Conservation (phyloP, 1,284 basidiomycete species). For the Gymnopus androsaceus region DNA sequence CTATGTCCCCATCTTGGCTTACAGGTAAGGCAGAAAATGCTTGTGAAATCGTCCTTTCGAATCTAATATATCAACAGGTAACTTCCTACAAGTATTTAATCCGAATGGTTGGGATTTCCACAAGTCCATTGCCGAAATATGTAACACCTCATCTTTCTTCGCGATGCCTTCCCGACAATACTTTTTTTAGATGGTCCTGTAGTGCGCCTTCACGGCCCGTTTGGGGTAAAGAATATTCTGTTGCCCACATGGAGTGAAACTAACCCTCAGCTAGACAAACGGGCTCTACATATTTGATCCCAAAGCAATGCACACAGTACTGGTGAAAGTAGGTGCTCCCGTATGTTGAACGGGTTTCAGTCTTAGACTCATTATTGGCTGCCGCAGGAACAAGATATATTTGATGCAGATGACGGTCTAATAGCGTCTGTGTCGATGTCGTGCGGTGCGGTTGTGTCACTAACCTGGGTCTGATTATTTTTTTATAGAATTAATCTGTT, state of each 20-base stretch:
- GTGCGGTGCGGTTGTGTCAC: no score
- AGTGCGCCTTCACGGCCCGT: slow-evolving; percentile 4
- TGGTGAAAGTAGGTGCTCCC: slow-evolving; percentile 28
- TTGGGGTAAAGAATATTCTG: neutral
- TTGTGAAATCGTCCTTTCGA: neutral
- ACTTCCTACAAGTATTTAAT: slow-evolving; percentile 7
- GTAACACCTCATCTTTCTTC: neutral
- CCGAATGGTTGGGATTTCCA: slow-evolving; percentile 8
- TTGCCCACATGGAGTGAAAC: neutral
- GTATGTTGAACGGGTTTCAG: neutral
- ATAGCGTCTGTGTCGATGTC: neutral
- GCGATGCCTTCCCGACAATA: neutral
- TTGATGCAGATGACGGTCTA: neutral
- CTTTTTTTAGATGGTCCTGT: neutral
- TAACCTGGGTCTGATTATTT: neutral
- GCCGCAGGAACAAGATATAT: neutral
- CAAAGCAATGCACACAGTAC: slow-evolving; percentile 33
- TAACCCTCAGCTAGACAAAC: slow-evolving; percentile 21
- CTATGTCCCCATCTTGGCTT: slow-evolving; percentile 27
- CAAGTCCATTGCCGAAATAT: neutral
- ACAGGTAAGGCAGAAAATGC: slow-evolving; percentile 21
- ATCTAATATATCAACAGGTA: neutral
- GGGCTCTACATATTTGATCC: slow-evolving; percentile 33
- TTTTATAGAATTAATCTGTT: neutral
- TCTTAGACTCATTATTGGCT: neutral